Evolutionary conservation across 331 rosid genomes (phyloP).

Genomic region (Rhamnella rubrinervis): DNA sequence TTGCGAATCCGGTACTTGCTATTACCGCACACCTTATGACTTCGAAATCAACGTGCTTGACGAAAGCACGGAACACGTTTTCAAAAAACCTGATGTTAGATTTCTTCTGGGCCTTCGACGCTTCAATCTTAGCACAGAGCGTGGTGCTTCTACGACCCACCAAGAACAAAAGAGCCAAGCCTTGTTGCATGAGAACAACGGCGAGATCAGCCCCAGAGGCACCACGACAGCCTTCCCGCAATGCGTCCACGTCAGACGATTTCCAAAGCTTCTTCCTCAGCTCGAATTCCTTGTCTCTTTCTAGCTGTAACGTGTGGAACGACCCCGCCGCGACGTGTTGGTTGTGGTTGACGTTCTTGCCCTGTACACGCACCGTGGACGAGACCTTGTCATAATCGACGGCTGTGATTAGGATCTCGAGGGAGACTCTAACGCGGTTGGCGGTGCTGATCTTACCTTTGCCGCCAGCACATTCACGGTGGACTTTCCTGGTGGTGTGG

Average conservation of each 20-base stretch:
- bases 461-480: neutral
- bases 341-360: conserved; percentile 24
- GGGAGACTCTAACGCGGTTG: conserved; percentile 24
- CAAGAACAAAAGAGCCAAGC: conserved; percentile 26
- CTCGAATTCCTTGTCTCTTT: conserved; percentile 26
- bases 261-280: conserved; percentile 33
- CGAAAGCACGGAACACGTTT: conserved; percentile 20
- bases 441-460: neutral
- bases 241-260: neutral
- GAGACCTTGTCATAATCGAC: conserved; percentile 34
- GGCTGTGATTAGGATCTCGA: conserved; percentile 31
- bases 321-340: conserved; percentile 20
- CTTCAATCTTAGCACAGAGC: neutral
- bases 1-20: conserved; percentile 7
- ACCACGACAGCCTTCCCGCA: too few relatives aligned
- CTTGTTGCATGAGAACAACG: too few relatives aligned
- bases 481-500: conserved; percentile 32
- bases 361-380: conserved; percentile 36
- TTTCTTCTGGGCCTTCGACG: neutral
- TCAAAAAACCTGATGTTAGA: conserved; percentile 12
- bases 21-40: conserved; percentile 23
- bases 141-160: conserved; percentile 20
- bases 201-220: too few relatives aligned
- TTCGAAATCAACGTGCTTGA: conserved; percentile 33
- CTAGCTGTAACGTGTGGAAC: conserved; percentile 36